Conservation (phyloP, 1,284 basidiomycete species). For the Microbotryum violaceum region DNA sequence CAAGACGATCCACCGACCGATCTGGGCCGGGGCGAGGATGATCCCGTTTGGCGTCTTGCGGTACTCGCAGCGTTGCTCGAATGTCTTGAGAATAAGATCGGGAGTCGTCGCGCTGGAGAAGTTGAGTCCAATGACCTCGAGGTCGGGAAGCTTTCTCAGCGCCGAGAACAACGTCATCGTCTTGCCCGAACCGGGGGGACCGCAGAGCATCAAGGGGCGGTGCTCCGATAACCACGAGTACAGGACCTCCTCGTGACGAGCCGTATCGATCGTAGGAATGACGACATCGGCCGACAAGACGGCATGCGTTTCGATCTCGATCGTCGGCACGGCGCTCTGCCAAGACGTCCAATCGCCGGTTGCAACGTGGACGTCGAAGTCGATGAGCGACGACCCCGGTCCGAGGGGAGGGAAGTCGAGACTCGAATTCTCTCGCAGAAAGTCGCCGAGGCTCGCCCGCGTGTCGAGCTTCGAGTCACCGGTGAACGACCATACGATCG, state of each 20-base stretch:
- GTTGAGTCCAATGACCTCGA: conserved; percentile 98
- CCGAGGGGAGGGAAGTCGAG: conserved; percentile 70
- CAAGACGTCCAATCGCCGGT: conserved; percentile 85
- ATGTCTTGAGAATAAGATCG: conserved; percentile 95
- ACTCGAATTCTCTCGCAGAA: conserved; percentile 73
- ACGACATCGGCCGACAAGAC: conserved; percentile 94
- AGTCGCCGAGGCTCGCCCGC: conserved; percentile 83
- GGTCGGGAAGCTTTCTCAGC: conserved; percentile 90
- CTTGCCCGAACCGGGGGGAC: conserved; percentile 97
- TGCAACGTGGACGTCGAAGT: conserved; percentile 84
- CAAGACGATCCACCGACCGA: conserved; percentile 95
- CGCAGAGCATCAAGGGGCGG: conserved; percentile 96
- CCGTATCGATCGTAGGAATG: conserved; percentile 96
- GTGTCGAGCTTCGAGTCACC: conserved; percentile 88
- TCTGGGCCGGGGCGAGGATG: conserved; percentile 84
- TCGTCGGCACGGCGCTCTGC: conserved; percentile 83
- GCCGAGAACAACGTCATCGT: conserved; percentile 99
- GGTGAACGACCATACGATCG: conserved; percentile 95
- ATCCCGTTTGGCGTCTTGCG: conserved; percentile 96
- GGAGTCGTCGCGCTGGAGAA: conserved; percentile 99
- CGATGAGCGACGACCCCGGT: conserved; percentile 78
- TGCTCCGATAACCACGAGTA: conserved; percentile 99
- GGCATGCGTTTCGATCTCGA: conserved; percentile 94
- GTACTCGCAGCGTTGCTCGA: conserved; percentile 99
- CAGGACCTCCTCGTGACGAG: conserved; percentile 95